A percentile compares a stretch with the other conserved stretches of the same genome.
These are phyloP conservation scores for Leptographium procerum DNA, from an alignment of 2,329 filamentous ascomycete species.

Conservation along the genomic window DNA sequence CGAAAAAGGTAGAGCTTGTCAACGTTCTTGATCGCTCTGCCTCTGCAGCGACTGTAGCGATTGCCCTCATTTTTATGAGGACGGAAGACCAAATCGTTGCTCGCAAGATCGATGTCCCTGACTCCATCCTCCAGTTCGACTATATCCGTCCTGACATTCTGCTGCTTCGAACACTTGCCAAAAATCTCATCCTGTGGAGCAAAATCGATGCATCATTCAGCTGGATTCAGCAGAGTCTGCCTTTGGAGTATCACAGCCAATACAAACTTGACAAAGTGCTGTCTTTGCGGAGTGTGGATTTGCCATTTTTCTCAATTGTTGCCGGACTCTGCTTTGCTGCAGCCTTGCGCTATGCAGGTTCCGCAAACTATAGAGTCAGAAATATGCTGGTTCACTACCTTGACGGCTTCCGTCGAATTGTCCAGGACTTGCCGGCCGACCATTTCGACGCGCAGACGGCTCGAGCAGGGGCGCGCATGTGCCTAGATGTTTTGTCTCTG, in stretches of 20 bases:
- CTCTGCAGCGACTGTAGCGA: conserved; percentile 81
- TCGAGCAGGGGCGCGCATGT: conserved; percentile 74
- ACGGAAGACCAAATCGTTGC: conserved; percentile 80
- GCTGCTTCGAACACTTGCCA: conserved; percentile 76
- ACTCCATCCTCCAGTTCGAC: conserved; percentile 84
- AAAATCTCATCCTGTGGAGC: conserved; percentile 88
- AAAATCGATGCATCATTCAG: conserved; percentile 58
- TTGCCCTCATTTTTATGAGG: conserved; percentile 94
- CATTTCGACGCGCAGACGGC: conserved; percentile 78
- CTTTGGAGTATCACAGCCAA: conserved; percentile 52
- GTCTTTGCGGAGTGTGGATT: conserved; percentile 64
- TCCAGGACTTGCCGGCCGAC: conserved; percentile 37
- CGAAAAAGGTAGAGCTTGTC: conserved; percentile 82
- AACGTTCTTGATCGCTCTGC: conserved; percentile 89
- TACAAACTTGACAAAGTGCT: conserved; percentile 48
- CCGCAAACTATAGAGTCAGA: conserved; percentile 56
- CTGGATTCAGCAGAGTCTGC: conserved; percentile 70
- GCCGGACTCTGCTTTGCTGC: conserved; percentile 78
- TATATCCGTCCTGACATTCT: conserved; percentile 91
- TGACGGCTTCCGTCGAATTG: conserved; percentile 74
- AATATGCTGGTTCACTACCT: conserved; percentile 77
- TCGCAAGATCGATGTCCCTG: conserved; percentile 83
- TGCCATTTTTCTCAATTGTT: conserved; percentile 87
- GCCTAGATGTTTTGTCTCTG: conserved; percentile 77
- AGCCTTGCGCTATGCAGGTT: conserved; percentile 63